These are phyloP conservation scores for Auricularia sp. DNA, from an alignment of 768 basidiomycete genomes.

Conservation along the genomic window DNA sequence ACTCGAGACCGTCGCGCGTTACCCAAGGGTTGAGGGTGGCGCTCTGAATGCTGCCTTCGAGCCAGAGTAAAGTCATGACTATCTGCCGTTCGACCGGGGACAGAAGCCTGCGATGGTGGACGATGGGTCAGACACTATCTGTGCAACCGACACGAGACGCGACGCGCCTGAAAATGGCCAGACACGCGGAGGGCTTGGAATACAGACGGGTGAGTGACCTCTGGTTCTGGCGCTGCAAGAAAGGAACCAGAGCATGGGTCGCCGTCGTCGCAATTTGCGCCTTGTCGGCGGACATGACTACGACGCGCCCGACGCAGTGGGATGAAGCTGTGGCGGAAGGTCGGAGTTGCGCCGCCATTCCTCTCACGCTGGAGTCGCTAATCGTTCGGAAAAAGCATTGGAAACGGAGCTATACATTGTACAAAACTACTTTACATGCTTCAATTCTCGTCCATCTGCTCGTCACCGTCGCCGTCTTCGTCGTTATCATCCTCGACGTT, in stretches of 20 bases:
- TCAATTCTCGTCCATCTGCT: too few relatives aligned
- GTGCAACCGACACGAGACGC: slow-evolving; percentile 1
- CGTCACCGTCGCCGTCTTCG: too few relatives aligned
- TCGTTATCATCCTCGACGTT: too few relatives aligned
- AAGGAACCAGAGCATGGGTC: slow-evolving; percentile 65
- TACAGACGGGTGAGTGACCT: slow-evolving; percentile 71
- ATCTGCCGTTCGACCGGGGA: slow-evolving; percentile 74
- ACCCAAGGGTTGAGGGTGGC: slow-evolving; percentile 72
- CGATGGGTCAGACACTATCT: neutral
- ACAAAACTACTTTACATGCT: too few relatives aligned
- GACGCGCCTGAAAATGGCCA: slow-evolving; percentile 77
- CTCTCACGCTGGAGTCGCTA: too few relatives aligned
- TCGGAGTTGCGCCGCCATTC: too few relatives aligned
- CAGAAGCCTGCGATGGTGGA: slow-evolving; percentile 43
- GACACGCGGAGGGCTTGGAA: slow-evolving; percentile 76
- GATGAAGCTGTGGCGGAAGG: too few relatives aligned
- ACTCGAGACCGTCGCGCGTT: slow-evolving; percentile 63
- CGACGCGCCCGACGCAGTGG: too few relatives aligned
- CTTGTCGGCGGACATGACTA: neutral
- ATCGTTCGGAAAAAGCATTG: too few relatives aligned
- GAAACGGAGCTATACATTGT: too few relatives aligned
- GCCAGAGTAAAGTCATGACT: slow-evolving; percentile 82
- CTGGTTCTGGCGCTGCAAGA: slow-evolving; percentile 74
- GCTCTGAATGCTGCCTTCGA: slow-evolving; percentile 62
- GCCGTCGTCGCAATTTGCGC: neutral